A percentile compares a stretch with the other conserved stretches of the same genome.
Evolutionary conservation across 495 filamentous ascomycete species (phyloP).

Genomic region (Penicillium waksmanii): DNA sequence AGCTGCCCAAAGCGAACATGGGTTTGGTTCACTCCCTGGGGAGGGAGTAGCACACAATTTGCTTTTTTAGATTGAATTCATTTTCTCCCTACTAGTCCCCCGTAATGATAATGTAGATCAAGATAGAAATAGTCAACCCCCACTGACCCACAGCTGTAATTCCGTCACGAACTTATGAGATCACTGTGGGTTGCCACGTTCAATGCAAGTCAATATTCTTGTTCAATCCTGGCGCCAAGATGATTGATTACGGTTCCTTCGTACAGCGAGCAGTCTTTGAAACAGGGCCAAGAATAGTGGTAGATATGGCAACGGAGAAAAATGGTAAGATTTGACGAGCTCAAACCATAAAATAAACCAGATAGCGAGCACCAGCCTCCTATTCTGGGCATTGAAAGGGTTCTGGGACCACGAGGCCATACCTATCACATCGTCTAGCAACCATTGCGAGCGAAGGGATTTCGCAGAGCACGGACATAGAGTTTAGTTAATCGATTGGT

Average conservation of each 20-base stretch:
- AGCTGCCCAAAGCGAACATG: background rate
- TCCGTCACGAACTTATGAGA: conserved; percentile 3
- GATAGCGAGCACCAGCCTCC: conserved; percentile 2
- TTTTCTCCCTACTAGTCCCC: too few relatives aligned
- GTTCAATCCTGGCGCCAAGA: background rate
- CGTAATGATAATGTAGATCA: background rate
- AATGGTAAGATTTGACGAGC: conserved; percentile 4
- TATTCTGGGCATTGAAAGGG: background rate
- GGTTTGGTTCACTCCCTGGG: background rate
- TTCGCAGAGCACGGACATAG: conserved; percentile 20
- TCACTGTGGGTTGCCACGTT: conserved; percentile 6
- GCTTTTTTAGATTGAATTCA: too few relatives aligned
- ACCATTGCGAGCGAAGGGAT: conserved; percentile 5
- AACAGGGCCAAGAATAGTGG: background rate
- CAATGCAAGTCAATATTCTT: background rate
- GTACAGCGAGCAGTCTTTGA: background rate
- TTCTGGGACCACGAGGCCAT: conserved; percentile 1
- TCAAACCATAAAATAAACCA: background rate
- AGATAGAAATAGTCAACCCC: background rate
- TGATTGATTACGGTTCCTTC: background rate
- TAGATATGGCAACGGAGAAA: background rate
- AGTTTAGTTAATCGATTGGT: conserved; percentile 23
- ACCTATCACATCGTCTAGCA: conserved; percentile 19
- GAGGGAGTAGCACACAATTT: background rate
- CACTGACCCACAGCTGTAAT: conserved; percentile 3